Base-by-base conservation (phyloP, 805 yeast species). In the Cyberlindnera samutprakarnensis region DNA sequence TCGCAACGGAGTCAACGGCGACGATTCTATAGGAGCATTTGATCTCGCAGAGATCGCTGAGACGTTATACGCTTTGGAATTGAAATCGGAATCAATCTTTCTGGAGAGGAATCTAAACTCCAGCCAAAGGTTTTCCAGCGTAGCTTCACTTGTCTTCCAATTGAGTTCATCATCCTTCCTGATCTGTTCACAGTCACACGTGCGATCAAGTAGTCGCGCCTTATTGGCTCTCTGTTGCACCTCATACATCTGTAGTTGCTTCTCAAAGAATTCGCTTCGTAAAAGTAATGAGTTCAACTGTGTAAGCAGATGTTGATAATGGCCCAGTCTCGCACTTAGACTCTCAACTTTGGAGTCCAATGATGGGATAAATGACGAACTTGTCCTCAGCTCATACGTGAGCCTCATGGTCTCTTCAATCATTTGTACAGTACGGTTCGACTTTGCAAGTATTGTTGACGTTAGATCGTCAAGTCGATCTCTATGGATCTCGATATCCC, bases 121-220 rank as follows among this genome's bases (percentile, higher is more conserved):
- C 28, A 61, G 43, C 22, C 54, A 53, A 15, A 68, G 32, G 37
- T 68, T 68, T 14, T 66, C 70, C 27, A 64, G 46, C 3, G 71
- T 67, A 2, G 70, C 66, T 31, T 64, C 67, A 0, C 64, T 58
- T 5, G 70, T 63, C 50, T 61, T 55, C 67, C 67, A 62, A 35
- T 64, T 63, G 19, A 64, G 43, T 25, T 56, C 61, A n/a, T 50
- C 47, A 29, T 59, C 62, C 35, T 42, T 53, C 46, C 50, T 42
- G 16, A 44, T 42, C 17, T 40, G 35, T 5, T 36, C 30, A 14
- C 37, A 36, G 8, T 48, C 36, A 3, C 38, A 25, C 15, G 7
- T 13, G 2, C 46, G 38, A 15, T 33, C 37, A n/a, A 38, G 37
- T 5, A 34, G 18, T 18, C 47, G 32, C 29, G 37, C 25, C 10